These are phyloP conservation scores for Suillus plorans DNA, from an alignment of 768 basidiomycete genomes.

Conservation along the genomic window DNA sequence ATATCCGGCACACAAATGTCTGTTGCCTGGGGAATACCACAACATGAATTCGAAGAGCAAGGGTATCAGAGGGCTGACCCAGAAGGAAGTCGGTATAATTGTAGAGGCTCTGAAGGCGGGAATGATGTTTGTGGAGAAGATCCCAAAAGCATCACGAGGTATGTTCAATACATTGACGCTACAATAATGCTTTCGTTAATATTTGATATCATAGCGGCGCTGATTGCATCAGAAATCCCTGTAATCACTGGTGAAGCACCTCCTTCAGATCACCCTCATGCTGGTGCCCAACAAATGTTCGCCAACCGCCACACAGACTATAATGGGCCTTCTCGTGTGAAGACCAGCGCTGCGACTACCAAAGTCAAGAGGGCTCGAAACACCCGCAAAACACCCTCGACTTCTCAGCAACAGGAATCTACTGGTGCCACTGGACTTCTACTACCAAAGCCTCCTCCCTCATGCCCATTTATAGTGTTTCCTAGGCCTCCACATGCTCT, in stretches of 20 bases:
- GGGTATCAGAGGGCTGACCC: neutral
- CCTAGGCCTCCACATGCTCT: neutral
- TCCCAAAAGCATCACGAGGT: neutral
- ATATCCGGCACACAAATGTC: neutral
- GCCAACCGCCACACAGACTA: neutral
- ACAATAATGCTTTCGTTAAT: neutral
- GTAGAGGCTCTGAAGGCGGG: neutral
- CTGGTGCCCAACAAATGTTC: neutral
- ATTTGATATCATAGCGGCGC: neutral
- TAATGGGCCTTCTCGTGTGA: neutral
- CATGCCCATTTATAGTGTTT: neutral
- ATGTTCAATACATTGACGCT: neutral
- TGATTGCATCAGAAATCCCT: neutral
- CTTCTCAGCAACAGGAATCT: neutral
- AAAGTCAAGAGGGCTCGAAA: neutral
- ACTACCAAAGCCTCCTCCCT: neutral
- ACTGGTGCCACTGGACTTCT: neutral
- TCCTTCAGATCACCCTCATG: neutral
- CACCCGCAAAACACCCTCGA: neutral
- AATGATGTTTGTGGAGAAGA: neutral
- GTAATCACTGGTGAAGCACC: neutral
- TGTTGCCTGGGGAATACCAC: neutral
- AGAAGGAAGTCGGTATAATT: neutral
- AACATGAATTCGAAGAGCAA: neutral
- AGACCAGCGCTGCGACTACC: neutral